These are phyloP conservation scores for Prunus davidiana DNA, from an alignment of 306 rosid genomes.

Conservation along the genomic window DNA sequence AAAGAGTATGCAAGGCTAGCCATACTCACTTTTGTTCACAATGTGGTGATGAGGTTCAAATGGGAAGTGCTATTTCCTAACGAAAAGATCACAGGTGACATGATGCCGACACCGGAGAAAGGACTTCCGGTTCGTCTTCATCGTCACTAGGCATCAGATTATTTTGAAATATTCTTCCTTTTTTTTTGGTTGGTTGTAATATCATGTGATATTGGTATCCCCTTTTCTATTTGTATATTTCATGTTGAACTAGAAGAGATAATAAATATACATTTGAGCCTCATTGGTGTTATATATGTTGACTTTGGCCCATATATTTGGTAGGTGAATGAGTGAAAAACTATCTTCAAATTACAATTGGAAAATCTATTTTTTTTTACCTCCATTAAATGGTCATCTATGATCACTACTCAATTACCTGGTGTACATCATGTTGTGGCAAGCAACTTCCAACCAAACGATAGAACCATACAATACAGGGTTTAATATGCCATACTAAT, in stretches of 20 bases:
- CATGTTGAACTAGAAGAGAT: neutral
- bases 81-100: conserved; percentile 31
- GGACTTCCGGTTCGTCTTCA: conserved; percentile 34
- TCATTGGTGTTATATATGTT: neutral
- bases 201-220: too few species aligned
- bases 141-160: conserved; percentile 1
- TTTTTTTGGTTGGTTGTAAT: neutral
- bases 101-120: conserved; percentile 42
- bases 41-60: conserved; percentile 27
- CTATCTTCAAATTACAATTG: too few species aligned
- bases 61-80: conserved; percentile 29
- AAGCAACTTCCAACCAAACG: too few species aligned
- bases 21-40: conserved; percentile 36
- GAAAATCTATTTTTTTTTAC: too few species aligned
- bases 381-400: too few species aligned
- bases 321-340: too few species aligned
- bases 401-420: too few species aligned
- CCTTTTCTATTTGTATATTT: neutral
- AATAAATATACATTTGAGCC: neutral
- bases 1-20: conserved; percentile 38
- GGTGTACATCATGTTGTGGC: too few species aligned
- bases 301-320: too few species aligned
- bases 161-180: neutral
- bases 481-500: too few species aligned
- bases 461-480: too few species aligned